phyloP scores from a whole-genome alignment of 2,329 filamentous ascomycete genomes.

The Dothistroma pini region DNA sequence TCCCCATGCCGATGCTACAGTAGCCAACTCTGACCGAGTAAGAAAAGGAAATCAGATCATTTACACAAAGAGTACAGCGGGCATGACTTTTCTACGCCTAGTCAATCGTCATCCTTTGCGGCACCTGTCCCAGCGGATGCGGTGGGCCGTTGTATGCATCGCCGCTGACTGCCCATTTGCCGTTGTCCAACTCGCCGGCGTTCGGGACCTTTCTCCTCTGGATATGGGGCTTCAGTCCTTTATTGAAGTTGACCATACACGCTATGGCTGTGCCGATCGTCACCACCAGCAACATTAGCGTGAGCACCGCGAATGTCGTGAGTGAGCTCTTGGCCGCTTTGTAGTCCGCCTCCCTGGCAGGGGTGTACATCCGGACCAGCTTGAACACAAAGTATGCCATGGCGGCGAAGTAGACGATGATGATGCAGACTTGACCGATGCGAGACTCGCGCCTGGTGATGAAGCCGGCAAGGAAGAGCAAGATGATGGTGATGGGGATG shows the following conservation, averaged over 20 bases:
- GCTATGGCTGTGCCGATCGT: constrained; percentile 84
- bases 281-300: constrained; percentile 79
- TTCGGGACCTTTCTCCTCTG: constrained; percentile 37
- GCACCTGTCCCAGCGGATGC: constrained; percentile 32
- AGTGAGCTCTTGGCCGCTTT: constrained; percentile 75
- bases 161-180: constrained; percentile 18
- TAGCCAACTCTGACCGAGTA: neutral
- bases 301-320: constrained; percentile 91
- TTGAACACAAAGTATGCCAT: constrained; percentile 98
- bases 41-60: neutral
- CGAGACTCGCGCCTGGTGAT: constrained; percentile 82
- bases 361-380: constrained; percentile 88
- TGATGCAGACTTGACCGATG: constrained; percentile 70
- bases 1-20: neutral
- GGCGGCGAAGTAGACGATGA: constrained; percentile 80
- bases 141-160: constrained; percentile 26
- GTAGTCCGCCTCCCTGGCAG: constrained; percentile 54
- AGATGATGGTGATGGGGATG: constrained; percentile 84
- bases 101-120: constrained; percentile 48
- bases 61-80: neutral
- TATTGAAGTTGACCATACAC: constrained; percentile 87
- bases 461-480: constrained; percentile 78
- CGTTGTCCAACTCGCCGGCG: constrained; percentile 15
- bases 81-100: constrained; percentile 21
- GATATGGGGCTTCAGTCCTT: constrained; percentile 84